Base-by-base conservation (phyloP, 306 rosid species). In the Vigna angularis region DNA sequence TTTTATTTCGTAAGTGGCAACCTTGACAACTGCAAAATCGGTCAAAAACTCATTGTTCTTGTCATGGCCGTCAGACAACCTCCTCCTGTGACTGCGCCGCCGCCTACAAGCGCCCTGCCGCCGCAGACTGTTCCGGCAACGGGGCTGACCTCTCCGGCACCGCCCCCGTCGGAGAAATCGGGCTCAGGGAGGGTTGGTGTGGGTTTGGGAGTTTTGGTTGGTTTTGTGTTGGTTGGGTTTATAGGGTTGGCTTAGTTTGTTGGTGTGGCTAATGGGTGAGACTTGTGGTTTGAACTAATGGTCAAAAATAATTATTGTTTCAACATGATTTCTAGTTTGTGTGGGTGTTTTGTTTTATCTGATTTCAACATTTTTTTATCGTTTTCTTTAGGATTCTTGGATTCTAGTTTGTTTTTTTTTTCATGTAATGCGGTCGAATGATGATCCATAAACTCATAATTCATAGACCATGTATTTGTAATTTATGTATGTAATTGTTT, bases 1-100 rank as follows among this genome's bases (percentile, higher is more conserved):
- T 83, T 76, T 63, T 88, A 20, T 67, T 93, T 93, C 84, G 81
- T 91, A 20, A 89, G 84, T 40, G 94, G 90, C 0, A 81, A 71
- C 14, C 58, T 24, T 1, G 73, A 80, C 3, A 32, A 77, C 1
- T 93, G 97, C 82, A 73, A 59, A 4, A 87, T 85, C 26, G 94
- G 89, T 17, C 93, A 87, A 64, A 90, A 84, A 75, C 78, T 91
- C 11, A 14, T 82, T 7, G 59, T 89, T 1, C 85, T 87, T 1
- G 94, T 89, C 38, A 72, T 91, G 88, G 87, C 90, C 3, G 66
- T 79, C 6, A 83, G 81, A 16, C 62, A 16, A 0, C 17, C 73
- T 1, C 74, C 71, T 12, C 10, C 78, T 34, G 12, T 12, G 6
- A 28, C 66, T 28, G 57, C 65, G 0, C 74, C 74, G 1, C n/a